These are phyloP conservation scores for Cucurbita argyrosperma DNA, from an alignment of 306 rosid species.

Conservation along the genomic window DNA sequence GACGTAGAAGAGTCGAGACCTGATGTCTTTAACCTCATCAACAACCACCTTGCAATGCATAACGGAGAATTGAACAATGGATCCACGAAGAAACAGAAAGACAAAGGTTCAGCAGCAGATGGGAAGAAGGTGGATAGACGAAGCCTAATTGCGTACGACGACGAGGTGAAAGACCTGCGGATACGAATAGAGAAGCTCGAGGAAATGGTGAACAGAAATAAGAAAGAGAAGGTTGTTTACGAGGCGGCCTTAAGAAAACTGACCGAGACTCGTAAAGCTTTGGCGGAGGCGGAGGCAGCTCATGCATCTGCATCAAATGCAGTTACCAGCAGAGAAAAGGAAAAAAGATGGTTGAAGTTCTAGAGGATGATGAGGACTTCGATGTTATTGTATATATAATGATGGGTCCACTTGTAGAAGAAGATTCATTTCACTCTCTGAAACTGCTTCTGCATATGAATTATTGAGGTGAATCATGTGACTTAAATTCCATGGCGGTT, in stretches of 20 bases:
- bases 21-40: slow-evolving; percentile 70
- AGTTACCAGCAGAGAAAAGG: slow-evolving; percentile 73
- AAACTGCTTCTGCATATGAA: background rate
- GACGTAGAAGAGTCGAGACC: slow-evolving; percentile 39
- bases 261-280: slow-evolving; percentile 57
- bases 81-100: slow-evolving; percentile 41
- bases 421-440: background rate
- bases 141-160: slow-evolving; percentile 49
- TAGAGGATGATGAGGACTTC: slow-evolving; percentile 12
- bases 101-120: slow-evolving; percentile 36
- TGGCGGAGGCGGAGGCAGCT: slow-evolving; percentile 55
- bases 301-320: slow-evolving; percentile 80
- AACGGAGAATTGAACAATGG: slow-evolving; percentile 28
- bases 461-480: background rate
- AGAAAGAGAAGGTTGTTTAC: slow-evolving; percentile 62
- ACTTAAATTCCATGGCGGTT: background rate
- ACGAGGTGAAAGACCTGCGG: slow-evolving; percentile 73
- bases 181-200: slow-evolving; percentile 58
- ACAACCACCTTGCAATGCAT: slow-evolving; percentile 65
- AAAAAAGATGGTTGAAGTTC: slow-evolving; percentile 89
- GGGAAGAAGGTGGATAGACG: slow-evolving; percentile 61
- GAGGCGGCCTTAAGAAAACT: slow-evolving; percentile 76
- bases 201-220: slow-evolving; percentile 67
- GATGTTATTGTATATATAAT: slow-evolving; percentile 2
- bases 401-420: background rate